A percentile compares a stretch with the other conserved stretches of the same genome.
Evolutionary conservation across 495 filamentous ascomycete species (phyloP).

Genomic region (Parachaetomium inaequale): DNA sequence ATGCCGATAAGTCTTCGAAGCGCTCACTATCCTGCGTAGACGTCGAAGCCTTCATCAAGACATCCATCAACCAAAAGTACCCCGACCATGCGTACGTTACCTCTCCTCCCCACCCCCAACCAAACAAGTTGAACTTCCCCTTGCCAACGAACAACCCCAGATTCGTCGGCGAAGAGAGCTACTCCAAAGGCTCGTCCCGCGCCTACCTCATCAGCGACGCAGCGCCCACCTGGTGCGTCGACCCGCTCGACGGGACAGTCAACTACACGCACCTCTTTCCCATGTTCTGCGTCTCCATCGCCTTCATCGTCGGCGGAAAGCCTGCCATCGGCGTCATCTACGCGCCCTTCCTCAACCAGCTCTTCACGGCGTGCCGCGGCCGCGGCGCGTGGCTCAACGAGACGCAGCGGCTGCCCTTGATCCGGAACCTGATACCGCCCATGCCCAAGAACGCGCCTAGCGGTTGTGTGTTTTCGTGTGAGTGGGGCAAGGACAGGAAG

Average conservation of each 20-base stretch:
- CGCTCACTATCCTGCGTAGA: constrained; percentile 39
- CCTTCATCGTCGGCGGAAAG: constrained; percentile 51
- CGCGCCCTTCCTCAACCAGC: constrained; percentile 60
- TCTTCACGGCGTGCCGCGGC: constrained; percentile 59
- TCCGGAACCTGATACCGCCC: constrained; percentile 54
- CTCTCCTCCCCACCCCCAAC: neutral
- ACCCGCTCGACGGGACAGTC: constrained; percentile 68
- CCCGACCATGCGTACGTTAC: constrained; percentile 56
- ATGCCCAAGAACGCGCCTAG: constrained; percentile 60
- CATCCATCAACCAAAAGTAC: constrained; percentile 51
- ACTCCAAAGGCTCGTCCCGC: constrained; percentile 55
- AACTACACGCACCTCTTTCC: constrained; percentile 71
- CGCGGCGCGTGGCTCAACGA: constrained; percentile 66
- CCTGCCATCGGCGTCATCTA: constrained; percentile 64
- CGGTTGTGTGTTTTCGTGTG: constrained; percentile 64
- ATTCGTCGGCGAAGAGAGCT: constrained; percentile 69
- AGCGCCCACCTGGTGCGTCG: constrained; percentile 64
- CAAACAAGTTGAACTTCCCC: neutral
- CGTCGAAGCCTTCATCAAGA: constrained; percentile 62
- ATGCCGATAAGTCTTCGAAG: neutral
- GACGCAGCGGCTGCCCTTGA: constrained; percentile 53
- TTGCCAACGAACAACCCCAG: constrained; percentile 34
- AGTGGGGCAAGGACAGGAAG: constrained; percentile 69
- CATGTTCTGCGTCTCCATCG: constrained; percentile 70
- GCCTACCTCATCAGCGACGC: constrained; percentile 56